phyloP scores from a whole-genome alignment of 106 monocot species.

The Acorus gramineus region DNA sequence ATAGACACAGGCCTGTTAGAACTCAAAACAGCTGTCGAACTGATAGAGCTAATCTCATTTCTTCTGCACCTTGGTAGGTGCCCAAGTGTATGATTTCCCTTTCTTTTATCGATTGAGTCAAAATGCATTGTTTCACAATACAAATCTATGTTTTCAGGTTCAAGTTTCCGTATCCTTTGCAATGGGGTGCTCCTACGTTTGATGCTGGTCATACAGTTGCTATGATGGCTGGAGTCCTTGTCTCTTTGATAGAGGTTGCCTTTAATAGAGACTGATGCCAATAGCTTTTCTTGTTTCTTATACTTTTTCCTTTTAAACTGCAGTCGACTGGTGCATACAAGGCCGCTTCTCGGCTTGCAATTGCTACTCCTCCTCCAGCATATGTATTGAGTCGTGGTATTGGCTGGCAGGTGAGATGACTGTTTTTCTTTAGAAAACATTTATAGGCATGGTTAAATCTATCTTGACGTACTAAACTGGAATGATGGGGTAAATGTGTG shows the following conservation, averaged over 20 bases:
- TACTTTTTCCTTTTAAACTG: background rate
- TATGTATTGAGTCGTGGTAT: conserved; percentile 68
- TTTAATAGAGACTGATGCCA: background rate
- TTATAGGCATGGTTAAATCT: background rate
- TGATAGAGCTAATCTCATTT: conserved; percentile 58
- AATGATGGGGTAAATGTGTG: no score
- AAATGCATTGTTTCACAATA: background rate
- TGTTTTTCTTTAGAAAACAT: background rate
- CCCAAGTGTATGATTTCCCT: background rate
- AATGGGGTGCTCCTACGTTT: conserved; percentile 82
- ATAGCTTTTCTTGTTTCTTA: background rate
- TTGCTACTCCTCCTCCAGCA: conserved; percentile 67
- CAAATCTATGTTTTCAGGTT: conserved; percentile 25
- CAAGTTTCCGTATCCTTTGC: conserved; percentile 59
- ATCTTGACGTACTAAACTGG: no score
- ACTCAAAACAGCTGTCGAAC: conserved; percentile 58
- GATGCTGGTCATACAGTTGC: conserved; percentile 63
- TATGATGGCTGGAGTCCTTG: conserved; percentile 63
- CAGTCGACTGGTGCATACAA: conserved; percentile 63
- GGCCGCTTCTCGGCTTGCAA: conserved; percentile 51
- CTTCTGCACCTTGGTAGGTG: conserved; percentile 59
- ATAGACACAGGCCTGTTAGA: conserved; percentile 30
- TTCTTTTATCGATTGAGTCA: background rate
- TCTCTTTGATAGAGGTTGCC: conserved; percentile 45
- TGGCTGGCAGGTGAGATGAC: conserved; percentile 56